phyloP scores from a whole-genome alignment of 352 stramenopile species.

The Globisporangium cystogenes region DNA sequence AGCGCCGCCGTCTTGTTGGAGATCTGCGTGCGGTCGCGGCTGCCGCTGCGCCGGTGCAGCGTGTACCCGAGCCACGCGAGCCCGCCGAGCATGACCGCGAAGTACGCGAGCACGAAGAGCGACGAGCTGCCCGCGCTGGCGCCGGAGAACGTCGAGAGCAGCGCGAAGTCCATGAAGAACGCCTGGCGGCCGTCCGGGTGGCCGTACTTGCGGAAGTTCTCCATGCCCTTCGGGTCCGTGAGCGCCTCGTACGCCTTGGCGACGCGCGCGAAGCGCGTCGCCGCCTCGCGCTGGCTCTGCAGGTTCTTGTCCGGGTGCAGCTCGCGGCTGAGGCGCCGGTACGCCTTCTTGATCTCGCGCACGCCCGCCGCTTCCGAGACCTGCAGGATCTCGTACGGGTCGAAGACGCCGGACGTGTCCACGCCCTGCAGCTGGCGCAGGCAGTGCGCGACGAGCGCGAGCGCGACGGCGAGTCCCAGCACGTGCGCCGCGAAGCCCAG shows the following conservation, averaged over 20 bases:
- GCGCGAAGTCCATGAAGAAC: constrained; percentile 68
- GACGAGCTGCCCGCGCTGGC: constrained; percentile 32
- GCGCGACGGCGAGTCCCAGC: constrained; percentile 40
- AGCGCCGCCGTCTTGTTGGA: constrained; percentile 35
- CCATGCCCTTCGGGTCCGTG: constrained; percentile 59
- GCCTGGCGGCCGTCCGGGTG: constrained; percentile 76
- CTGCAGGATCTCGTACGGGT: constrained; percentile 83
- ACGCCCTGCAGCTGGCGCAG: constrained; percentile 61
- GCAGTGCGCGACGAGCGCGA: constrained; percentile 36
- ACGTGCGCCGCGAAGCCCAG: constrained; percentile 42
- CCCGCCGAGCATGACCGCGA: constrained; percentile 48
- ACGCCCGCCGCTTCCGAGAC: constrained; percentile 47
- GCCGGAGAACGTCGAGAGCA: constrained; percentile 48
- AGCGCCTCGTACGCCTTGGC: constrained; percentile 86
- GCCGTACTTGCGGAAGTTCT: constrained; percentile 77
- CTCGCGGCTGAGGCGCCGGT: constrained; percentile 52
- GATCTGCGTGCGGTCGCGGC: constrained; percentile 57
- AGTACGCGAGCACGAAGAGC: constrained; percentile 71
- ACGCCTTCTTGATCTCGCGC: constrained; percentile 73
- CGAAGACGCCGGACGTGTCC: constrained; percentile 73
- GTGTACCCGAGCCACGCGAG: constrained; percentile 60
- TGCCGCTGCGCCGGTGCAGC: constrained; percentile 44
- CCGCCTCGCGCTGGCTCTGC: constrained; percentile 28
- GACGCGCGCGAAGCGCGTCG: constrained; percentile 54
- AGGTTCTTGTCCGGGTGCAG: constrained; percentile 84